A percentile compares a stretch with the other conserved stretches of the same genome.
phyloP scores from a whole-genome alignment of 2,329 filamentous ascomycete species.

The Arthrinium puccinioides region DNA sequence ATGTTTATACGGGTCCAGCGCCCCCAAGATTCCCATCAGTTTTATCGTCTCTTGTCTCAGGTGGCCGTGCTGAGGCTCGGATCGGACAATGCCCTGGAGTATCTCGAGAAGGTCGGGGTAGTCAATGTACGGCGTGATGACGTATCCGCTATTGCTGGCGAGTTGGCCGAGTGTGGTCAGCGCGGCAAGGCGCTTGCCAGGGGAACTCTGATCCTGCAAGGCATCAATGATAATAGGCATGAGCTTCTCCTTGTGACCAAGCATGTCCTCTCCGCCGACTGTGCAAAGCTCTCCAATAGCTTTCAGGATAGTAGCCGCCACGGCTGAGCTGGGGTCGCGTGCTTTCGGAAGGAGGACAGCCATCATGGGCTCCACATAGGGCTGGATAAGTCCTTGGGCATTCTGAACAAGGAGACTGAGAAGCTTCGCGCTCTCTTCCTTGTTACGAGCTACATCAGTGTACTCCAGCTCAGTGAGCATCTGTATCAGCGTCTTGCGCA shows the following conservation, averaged over 20 bases:
- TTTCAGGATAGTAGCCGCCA: slow-evolving; percentile 90
- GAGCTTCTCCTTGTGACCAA: slow-evolving; percentile 79
- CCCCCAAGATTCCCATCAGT: slow-evolving; percentile 88
- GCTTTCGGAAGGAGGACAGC: slow-evolving; percentile 91
- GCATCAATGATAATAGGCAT: slow-evolving; percentile 96
- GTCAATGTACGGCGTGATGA: slow-evolving; percentile 91
- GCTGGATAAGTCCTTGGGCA: slow-evolving; percentile 86
- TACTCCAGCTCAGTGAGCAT: slow-evolving; percentile 95
- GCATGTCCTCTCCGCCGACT: slow-evolving; percentile 91
- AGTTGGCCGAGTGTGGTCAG: slow-evolving; percentile 85
- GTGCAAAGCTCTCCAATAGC: slow-evolving; percentile 91
- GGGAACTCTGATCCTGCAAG: slow-evolving; percentile 87
- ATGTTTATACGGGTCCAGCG: slow-evolving; percentile 92
- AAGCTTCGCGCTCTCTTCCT: slow-evolving; percentile 91
- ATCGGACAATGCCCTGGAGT: slow-evolving; percentile 87
- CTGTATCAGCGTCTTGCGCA: slow-evolving; percentile 92
- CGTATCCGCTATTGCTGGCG: slow-evolving; percentile 93
- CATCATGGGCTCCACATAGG: slow-evolving; percentile 95
- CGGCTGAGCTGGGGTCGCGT: slow-evolving; percentile 73
- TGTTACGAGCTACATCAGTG: slow-evolving; percentile 86
- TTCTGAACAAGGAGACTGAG: slow-evolving; percentile 90
- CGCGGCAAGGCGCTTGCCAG: slow-evolving; percentile 83
- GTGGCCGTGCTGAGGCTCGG: slow-evolving; percentile 74
- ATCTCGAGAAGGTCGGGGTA: slow-evolving; percentile 92
- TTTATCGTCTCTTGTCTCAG: slow-evolving; percentile 93